Evolutionary conservation across 805 yeast genomes (phyloP).

Genomic region (Starmera quercuum): DNA sequence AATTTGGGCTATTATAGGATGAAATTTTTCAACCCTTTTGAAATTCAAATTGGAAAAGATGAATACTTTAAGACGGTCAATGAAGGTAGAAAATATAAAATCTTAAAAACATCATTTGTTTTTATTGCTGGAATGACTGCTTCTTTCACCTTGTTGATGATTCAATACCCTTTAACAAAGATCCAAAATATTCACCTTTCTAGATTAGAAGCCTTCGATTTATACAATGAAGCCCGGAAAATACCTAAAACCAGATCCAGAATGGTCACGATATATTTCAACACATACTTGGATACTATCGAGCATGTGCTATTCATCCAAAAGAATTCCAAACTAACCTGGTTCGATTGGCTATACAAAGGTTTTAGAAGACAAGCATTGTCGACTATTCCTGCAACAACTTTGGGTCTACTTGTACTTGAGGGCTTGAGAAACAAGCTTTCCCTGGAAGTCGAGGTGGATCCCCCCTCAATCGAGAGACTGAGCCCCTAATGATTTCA

Average conservation of each 20-base stretch:
- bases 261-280: constrained; percentile 44
- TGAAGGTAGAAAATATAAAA: constrained; percentile 25
- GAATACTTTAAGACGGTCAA: constrained; percentile 17
- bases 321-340: constrained; percentile 43
- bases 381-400: constrained; percentile 80
- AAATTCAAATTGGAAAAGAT: constrained; percentile 13
- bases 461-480: constrained; percentile 1
- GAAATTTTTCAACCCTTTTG: constrained; percentile 18
- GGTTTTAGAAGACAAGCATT: constrained; percentile 71
- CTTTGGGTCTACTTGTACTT: constrained; percentile 76
- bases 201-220: constrained; percentile 73
- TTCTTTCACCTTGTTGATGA: constrained; percentile 63
- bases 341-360: constrained; percentile 65
- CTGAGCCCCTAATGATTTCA: neutral
- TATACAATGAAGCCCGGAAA: constrained; percentile 33
- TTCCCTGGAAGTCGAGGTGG: constrained; percentile 15
- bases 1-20: constrained; percentile 34
- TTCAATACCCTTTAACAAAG: constrained; percentile 78
- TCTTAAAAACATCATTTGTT: constrained; percentile 61
- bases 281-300: constrained; percentile 72
- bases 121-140: constrained; percentile 85
- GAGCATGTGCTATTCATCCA: constrained; percentile 49
- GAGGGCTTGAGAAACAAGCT: constrained; percentile 61
- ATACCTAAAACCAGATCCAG: constrained; percentile 4
- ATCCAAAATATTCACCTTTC: constrained; percentile 74